Base-by-base conservation (phyloP, 2,329 filamentous ascomycete genomes). In the Aciculosporium take region DNA sequence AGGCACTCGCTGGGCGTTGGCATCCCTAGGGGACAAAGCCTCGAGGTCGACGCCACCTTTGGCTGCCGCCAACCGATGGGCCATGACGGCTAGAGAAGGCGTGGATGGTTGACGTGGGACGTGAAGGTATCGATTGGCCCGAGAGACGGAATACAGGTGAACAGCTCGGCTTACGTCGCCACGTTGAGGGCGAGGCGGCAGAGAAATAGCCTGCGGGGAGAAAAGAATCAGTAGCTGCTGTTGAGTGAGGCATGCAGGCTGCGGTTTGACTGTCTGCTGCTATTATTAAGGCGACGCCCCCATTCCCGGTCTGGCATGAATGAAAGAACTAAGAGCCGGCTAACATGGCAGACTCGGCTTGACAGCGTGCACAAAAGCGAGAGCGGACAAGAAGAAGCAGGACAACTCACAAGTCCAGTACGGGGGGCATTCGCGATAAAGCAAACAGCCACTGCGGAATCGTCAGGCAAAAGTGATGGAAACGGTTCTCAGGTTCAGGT, bases 21-120 rank as follows among this genome's bases (percentile, higher is more conserved):
- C 72, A 65, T 81, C 76, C 57, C 75, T 67, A 51, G 76, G 76
- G 44, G 76, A 78, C 56, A 81, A 64, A 41, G 76, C 75, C 57
- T 80, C 76, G 59, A 76, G 66, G 51, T 78, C 72, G 55, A 69
- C 55, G 53, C 58, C 62, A 46, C 69, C 69, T 58, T 66, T 69
- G 45, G 62, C 48, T 30, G 45, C 59, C 48, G 62, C 64, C 54
- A 71, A 59, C 56, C 64, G 63, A 54, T 71, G 66, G 46, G 68
- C 61, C 68, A 71, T 71, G 46, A 45, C 46, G 42, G 39, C 39
- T 42, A 42, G 30, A 27, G 37, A 27, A 37, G 33, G 40, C n/a
- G 38, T 30, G 20, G 38, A 37, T 28, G 37, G 35, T 36, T 35
- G 44, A 49, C 18, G 32, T 23, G 24, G 20, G 18, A 15, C 9